Evolutionary conservation across 2,329 filamentous ascomycete genomes (phyloP).

Genomic region (Colletotrichum sp.): DNA sequence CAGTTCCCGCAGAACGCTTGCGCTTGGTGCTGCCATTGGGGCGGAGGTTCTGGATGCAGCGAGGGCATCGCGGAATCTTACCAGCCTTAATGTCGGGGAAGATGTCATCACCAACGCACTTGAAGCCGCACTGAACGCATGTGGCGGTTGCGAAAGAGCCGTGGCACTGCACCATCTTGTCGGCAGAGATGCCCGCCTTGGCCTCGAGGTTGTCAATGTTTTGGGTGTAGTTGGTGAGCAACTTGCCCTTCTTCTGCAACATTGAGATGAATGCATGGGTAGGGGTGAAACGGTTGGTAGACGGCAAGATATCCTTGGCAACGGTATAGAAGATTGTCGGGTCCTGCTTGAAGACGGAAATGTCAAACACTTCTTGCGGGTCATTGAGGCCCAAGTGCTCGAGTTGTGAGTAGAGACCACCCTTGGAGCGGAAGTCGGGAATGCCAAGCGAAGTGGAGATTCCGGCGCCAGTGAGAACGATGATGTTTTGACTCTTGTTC

Average conservation of each 20-base stretch:
- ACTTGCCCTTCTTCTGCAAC: slow-evolving; percentile 84
- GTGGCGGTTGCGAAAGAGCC: slow-evolving; percentile 93
- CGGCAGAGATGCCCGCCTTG: slow-evolving; percentile 78
- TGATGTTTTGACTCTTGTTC: slow-evolving; percentile 77
- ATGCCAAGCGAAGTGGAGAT: slow-evolving; percentile 97
- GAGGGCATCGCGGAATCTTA: slow-evolving; percentile 77
- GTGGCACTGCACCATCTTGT: slow-evolving; percentile 93
- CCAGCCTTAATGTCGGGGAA: slow-evolving; percentile 80
- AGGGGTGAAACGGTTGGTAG: slow-evolving; percentile 80
- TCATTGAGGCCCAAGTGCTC: slow-evolving; percentile 78
- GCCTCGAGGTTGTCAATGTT: slow-evolving; percentile 98
- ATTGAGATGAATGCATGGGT: slow-evolving; percentile 94
- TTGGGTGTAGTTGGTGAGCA: slow-evolving; percentile 97
- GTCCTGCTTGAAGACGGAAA: slow-evolving; percentile 83
- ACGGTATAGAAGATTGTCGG: slow-evolving; percentile 90
- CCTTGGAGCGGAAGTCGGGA: slow-evolving; percentile 94
- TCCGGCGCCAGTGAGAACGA: slow-evolving; percentile 93
- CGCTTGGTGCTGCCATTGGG: slow-evolving; percentile 35
- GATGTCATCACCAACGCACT: slow-evolving; percentile 77
- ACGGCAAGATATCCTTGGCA: slow-evolving; percentile 87
- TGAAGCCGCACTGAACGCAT: slow-evolving; percentile 81
- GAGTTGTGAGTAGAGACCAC: slow-evolving; percentile 88
- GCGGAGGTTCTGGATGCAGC: slow-evolving; percentile 65
- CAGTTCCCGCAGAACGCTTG: slow-evolving; percentile 43
- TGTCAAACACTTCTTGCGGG: slow-evolving; percentile 95